phyloP scores from a whole-genome alignment of 495 filamentous ascomycete species.

The Lepidopterella palustris region DNA sequence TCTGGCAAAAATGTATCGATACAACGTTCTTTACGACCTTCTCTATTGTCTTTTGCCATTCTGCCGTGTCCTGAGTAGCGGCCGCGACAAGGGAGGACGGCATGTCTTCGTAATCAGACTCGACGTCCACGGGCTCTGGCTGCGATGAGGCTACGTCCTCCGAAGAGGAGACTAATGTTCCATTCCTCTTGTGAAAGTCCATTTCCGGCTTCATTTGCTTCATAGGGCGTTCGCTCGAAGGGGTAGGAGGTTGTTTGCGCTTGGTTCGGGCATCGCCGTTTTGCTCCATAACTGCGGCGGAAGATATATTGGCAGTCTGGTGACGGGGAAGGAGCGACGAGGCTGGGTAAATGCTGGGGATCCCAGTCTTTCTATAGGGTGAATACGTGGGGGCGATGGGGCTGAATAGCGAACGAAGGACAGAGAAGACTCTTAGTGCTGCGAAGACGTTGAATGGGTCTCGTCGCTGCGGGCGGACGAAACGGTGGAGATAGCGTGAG shows the following conservation, averaged over 20 bases:
- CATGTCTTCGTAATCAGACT: conserved; percentile 15
- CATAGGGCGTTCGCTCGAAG: conserved; percentile 30
- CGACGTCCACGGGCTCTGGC: conserved; percentile 1
- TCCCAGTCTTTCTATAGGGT: too few relatives aligned
- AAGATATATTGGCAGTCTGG: not conserved
- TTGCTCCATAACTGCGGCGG: conserved; percentile 16
- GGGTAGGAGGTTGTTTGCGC: conserved; percentile 31
- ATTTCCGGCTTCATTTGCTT: conserved; percentile 28
- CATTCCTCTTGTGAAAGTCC: conserved; percentile 18
- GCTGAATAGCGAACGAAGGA: not conserved
- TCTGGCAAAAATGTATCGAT: conserved; percentile 97
- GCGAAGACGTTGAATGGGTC: not conserved
- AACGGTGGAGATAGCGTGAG: not conserved
- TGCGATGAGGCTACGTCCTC: conserved; percentile 6
- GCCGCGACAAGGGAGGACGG: conserved; percentile 18
- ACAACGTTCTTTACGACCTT: conserved; percentile 87
- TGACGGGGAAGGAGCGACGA: not conserved
- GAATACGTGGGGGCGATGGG: not conserved
- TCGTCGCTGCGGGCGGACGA: not conserved
- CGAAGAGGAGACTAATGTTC: conserved; percentile 8
- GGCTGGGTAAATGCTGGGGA: not conserved
- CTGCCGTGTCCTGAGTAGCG: conserved; percentile 72
- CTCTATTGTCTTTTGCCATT: conserved; percentile 97
- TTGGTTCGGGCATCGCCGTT: conserved; percentile 27
- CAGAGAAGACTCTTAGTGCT: not conserved